phyloP scores from a whole-genome alignment of 1,284 basidiomycete genomes.

The Pseudozyma sp. region DNA sequence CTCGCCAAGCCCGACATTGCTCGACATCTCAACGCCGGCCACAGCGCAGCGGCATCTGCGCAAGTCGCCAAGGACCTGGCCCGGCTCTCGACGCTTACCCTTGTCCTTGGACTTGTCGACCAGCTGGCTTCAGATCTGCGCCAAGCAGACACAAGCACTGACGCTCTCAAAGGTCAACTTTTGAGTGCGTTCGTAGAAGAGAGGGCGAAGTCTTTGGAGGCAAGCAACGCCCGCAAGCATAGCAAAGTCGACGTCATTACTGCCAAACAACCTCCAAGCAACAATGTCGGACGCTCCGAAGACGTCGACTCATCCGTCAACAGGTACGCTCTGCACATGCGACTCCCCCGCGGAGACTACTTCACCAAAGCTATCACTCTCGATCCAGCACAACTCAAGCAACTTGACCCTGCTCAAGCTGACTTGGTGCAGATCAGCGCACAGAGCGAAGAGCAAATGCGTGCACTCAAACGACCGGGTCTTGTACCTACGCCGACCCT shows the following conservation, averaged over 20 bases:
- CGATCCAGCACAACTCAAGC: conserved; percentile 12
- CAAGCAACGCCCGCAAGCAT: conserved; percentile 13
- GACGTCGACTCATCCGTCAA: conserved; percentile 15
- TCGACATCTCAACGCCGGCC: conserved; percentile 12
- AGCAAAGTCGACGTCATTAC: neutral
- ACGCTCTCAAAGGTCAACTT: conserved; percentile 23
- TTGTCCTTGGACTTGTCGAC: conserved; percentile 38
- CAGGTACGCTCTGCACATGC: conserved; percentile 64
- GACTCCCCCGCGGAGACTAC: conserved; percentile 62
- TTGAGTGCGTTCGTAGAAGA: conserved; percentile 22
- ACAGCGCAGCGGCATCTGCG: conserved; percentile 1
- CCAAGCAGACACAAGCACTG: conserved; percentile 21
- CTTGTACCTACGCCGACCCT: conserved; percentile 41
- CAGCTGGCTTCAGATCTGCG: conserved; percentile 39
- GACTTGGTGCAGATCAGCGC: conserved; percentile 58
- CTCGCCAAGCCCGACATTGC: conserved; percentile 16
- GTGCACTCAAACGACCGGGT: conserved; percentile 23
- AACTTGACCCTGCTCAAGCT: conserved; percentile 55
- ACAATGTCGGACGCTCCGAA: neutral
- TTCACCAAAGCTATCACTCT: conserved; percentile 62
- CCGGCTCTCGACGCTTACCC: conserved; percentile 26
- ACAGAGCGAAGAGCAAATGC: conserved; percentile 32
- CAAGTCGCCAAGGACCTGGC: conserved; percentile 14
- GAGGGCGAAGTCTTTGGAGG: conserved; percentile 19
- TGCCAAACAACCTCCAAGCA: neutral